These are phyloP conservation scores for Monosporozyma solicola DNA, from an alignment of 805 yeast species.

Conservation along the genomic window DNA sequence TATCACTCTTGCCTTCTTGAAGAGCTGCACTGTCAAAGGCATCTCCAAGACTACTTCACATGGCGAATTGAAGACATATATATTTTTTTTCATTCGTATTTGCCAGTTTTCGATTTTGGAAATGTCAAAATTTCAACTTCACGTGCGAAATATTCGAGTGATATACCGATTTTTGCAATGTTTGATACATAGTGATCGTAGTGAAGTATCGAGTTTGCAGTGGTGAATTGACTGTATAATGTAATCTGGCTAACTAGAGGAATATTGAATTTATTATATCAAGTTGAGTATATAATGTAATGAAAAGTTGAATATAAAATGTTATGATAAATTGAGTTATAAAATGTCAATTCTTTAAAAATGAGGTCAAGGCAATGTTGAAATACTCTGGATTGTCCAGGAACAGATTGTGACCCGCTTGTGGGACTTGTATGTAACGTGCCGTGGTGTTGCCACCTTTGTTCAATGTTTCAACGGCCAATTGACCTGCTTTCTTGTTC, in stretches of 20 bases:
- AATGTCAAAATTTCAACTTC: neutral
- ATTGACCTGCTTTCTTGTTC: conserved; percentile 47
- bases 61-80: neutral
- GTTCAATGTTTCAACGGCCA: conserved; percentile 11
- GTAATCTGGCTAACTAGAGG: neutral
- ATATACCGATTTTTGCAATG: neutral
- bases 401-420: conserved; percentile 73
- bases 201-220: neutral
- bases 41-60: neutral
- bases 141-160: neutral
- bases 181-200: neutral
- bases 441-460: conserved; percentile 3
- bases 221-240: neutral
- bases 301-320: neutral
- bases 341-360: conserved; percentile 5
- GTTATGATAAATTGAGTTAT: neutral
- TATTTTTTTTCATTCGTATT: neutral
- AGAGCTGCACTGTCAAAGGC: neutral
- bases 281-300: neutral
- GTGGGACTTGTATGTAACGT: conserved; percentile 20
- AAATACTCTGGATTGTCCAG: conserved; percentile 54
- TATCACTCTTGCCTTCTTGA: neutral
- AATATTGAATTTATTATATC: too few relatives aligned
- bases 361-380: conserved; percentile 36
- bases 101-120: neutral